phyloP scores from a whole-genome alignment of 2,329 filamentous ascomycete genomes.

The Parascedosporium putredinis region DNA sequence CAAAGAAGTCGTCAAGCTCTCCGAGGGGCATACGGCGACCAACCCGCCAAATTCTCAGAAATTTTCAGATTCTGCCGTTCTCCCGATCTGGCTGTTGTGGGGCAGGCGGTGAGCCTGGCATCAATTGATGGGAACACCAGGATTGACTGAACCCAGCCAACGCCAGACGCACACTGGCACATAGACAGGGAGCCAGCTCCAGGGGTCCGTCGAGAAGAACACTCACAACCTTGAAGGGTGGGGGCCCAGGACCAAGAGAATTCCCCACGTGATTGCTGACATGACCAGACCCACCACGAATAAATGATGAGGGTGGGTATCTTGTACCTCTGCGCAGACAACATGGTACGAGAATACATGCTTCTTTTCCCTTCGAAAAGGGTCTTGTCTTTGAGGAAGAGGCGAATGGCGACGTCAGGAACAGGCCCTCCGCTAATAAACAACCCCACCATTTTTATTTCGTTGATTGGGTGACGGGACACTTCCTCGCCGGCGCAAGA shows the following conservation, averaged over 20 bases:
- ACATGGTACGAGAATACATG: not conserved
- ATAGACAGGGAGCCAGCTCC: too few relatives aligned
- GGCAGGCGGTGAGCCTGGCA: not conserved
- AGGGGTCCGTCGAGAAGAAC: too few relatives aligned
- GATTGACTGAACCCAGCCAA: not conserved
- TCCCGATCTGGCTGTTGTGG: not conserved
- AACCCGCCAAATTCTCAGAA: too few relatives aligned
- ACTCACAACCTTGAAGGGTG: too few relatives aligned
- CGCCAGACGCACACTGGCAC: too few relatives aligned
- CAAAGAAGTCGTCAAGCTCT: not conserved
- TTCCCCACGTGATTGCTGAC: too few relatives aligned
- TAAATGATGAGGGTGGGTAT: too few relatives aligned
- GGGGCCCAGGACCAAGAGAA: too few relatives aligned
- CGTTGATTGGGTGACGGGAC: slow-evolving; percentile 8
- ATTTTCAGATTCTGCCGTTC: slow-evolving; percentile 7
- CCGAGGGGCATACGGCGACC: slow-evolving; percentile 8
- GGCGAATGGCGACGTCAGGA: slow-evolving; percentile 1
- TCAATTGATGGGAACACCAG: not conserved
- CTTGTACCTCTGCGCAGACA: not conserved
- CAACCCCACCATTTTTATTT: slow-evolving; percentile 8
- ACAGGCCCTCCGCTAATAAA: slow-evolving; percentile 3
- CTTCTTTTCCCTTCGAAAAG: slow-evolving; percentile 6
- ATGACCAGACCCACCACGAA: too few relatives aligned
- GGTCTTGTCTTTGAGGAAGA: not conserved
- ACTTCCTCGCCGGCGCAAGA: not conserved